These are phyloP conservation scores for Coccomyxa sp. DNA, from an alignment of 139 green algal genomes.

Conservation along the genomic window DNA sequence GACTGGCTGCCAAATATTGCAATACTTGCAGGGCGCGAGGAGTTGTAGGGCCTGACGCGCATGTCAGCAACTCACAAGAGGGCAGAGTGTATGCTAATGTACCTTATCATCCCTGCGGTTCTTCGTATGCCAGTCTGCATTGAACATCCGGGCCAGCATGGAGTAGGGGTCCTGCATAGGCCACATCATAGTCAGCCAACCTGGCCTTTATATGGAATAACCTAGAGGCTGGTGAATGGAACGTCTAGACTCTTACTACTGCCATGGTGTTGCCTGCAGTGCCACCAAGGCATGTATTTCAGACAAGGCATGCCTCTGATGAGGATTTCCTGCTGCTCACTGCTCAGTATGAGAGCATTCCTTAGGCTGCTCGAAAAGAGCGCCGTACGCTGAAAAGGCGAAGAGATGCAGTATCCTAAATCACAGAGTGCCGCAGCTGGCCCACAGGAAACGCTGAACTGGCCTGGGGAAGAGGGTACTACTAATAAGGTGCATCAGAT, in stretches of 20 bases:
- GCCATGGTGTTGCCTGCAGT: not conserved
- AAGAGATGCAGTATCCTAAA: too few relatives aligned
- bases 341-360: not conserved
- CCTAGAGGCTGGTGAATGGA: too few relatives aligned
- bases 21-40: not conserved
- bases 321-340: not conserved
- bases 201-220: too few relatives aligned
- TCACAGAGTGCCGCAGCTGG: too few relatives aligned
- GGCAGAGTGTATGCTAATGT: not conserved
- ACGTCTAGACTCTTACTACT: not conserved
- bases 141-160: constrained; percentile 28
- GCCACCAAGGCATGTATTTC: not conserved
- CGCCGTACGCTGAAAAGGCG: too few relatives aligned
- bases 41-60: too few relatives aligned
- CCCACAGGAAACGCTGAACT: too few relatives aligned
- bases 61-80: too few relatives aligned
- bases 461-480: too few relatives aligned
- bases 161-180: constrained; percentile 15
- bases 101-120: constrained; percentile 17
- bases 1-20: not conserved
- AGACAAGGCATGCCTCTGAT: not conserved
- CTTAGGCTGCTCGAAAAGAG: too few relatives aligned
- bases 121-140: not conserved
- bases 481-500: too few relatives aligned
- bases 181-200: not conserved